Base-by-base conservation (phyloP, 345 rosid genomes). In the Eucalyptus erythrocorys region DNA sequence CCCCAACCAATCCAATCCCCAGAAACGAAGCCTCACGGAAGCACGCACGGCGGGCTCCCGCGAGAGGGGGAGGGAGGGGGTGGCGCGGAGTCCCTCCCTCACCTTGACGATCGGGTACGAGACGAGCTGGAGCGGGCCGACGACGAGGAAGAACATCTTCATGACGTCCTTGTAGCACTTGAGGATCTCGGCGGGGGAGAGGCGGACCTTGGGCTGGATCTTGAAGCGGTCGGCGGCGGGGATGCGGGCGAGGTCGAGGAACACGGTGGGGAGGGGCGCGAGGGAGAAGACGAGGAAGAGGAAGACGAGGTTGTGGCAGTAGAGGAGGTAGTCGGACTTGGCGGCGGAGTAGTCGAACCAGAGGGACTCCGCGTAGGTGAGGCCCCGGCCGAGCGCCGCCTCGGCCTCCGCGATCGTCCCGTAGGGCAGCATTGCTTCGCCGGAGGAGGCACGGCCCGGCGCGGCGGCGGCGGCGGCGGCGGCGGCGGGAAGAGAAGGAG, bases 331-430 rank as follows among this genome's bases (percentile, higher is more conserved):
- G 91, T 97, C 98, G 49, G 99, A 96, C 89, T 94, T 96, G 8
- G 88, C 86, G 15, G 95, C 97, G 37, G 99, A 95, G 96, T 97
- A 97, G 87, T 93, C 93, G 93, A 94, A 92, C 99, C 99, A 97
- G 12, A 94, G 55, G 6, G 95, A 93, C 94, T 97, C 99, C 5
- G 94, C 90, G 55, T 68, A 47, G 7, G 98, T 95, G 30, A 97
- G 96, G 93, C 94, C 93, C 89, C 99, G 93, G 90, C 98, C 99
- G 5, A 97, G 90, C 34, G 95, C 94, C 59, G 92, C 89, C 15
- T 96, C 92, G 13, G 98, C 99, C 86, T 94, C 99, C 5, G 91
- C 92, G 80, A 94, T 50, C 61, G 96, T 91, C 59, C 89, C 64
- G 94, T 93, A 97, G 4, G 99, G 97, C 85, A 97, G 93, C 99